phyloP scores from a whole-genome alignment of 2,329 filamentous ascomycete species.

The Fusarium sp. region DNA sequence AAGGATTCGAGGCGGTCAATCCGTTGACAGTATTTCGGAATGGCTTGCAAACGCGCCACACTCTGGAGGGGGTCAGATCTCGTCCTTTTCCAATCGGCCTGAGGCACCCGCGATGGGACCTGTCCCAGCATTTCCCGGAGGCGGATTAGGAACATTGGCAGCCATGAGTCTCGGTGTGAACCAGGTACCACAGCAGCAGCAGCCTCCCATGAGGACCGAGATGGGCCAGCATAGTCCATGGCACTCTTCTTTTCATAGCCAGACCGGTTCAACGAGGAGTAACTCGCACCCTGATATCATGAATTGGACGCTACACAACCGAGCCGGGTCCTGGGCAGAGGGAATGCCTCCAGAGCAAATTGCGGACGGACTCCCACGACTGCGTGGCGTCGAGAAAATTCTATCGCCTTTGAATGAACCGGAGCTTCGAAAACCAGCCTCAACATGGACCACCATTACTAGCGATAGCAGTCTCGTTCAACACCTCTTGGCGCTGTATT shows the following conservation, averaged over 20 bases:
- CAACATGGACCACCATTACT: constrained; percentile 73
- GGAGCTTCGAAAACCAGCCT: constrained; percentile 57
- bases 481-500: constrained; percentile 75
- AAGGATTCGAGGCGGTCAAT: constrained; percentile 66
- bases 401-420: constrained; percentile 61
- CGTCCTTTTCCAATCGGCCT: constrained; percentile 44
- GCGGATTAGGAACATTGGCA: constrained; percentile 47
- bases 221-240: constrained; percentile 62
- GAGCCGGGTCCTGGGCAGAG: constrained; percentile 65
- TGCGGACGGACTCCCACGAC: constrained; percentile 51
- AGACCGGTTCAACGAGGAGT: constrained; percentile 60
- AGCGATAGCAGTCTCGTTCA: constrained; percentile 69
- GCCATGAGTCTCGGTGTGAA: constrained; percentile 51
- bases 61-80: constrained; percentile 49
- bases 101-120: constrained; percentile 39
- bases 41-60: constrained; percentile 59
- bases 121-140: constrained; percentile 49
- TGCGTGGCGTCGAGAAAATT: constrained; percentile 61
- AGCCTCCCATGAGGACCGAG: constrained; percentile 53
- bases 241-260: constrained; percentile 62
- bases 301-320: constrained; percentile 62
- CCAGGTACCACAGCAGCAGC: constrained; percentile 50
- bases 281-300: constrained; percentile 61
- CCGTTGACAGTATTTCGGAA: constrained; percentile 67
- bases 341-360: constrained; percentile 53